Percentiles rank a stretch among this genome's conserved stretches.
Conservation (phyloP, 495 filamentous ascomycete genomes). For the Xylaria castorea region DNA sequence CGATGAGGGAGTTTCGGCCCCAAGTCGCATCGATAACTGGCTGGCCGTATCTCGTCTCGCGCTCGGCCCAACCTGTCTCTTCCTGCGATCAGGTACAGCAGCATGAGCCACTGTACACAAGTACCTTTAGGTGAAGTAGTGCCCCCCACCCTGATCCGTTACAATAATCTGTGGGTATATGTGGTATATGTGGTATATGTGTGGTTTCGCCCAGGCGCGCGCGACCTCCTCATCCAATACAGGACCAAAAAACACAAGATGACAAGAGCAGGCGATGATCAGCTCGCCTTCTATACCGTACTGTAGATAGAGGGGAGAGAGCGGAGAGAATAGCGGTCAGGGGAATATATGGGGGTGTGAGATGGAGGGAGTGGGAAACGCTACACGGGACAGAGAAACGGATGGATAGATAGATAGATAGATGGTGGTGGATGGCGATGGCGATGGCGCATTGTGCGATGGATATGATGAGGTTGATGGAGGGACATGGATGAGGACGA, state of each 20-base stretch:
- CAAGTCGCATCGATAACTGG: conserved; percentile 9
- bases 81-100: conserved; percentile 15
- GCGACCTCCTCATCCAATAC: neutral
- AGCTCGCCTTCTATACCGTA: neutral
- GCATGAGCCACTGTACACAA: neutral
- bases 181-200: neutral
- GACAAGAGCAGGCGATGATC: conserved; percentile 1
- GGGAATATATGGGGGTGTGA: conserved; percentile 9
- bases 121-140: neutral
- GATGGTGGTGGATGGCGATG: neutral
- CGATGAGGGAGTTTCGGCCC: conserved; percentile 25
- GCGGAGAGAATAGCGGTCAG: conserved; percentile 18
- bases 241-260: neutral
- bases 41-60: conserved; percentile 5
- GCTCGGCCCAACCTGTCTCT: conserved; percentile 13
- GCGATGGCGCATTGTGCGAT: conserved; percentile 24
- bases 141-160: neutral
- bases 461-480: conserved; percentile 17
- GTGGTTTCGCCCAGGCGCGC: neutral
- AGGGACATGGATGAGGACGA: conserved; percentile 7
- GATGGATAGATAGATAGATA: neutral
- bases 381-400: neutral
- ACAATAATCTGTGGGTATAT: neutral
- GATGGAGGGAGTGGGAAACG: conserved; percentile 15
- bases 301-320: neutral